Conservation (phyloP, 192 early-diverging fungal species). For the Entomortierella parvispora region DNA sequence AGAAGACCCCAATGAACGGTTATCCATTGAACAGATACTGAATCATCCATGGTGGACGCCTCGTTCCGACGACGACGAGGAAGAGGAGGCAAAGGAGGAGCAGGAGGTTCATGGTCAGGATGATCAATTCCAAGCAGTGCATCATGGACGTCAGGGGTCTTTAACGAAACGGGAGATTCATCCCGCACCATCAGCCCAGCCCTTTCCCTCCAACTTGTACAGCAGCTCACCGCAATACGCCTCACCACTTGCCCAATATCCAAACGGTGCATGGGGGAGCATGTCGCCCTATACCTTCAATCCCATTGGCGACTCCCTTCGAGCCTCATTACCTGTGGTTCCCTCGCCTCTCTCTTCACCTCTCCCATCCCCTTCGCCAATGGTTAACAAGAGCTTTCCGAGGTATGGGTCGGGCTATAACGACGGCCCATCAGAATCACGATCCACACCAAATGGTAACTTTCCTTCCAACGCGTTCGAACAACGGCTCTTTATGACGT, state of each 20-base stretch:
- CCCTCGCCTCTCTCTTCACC: constrained; percentile 43
- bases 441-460: constrained; percentile 13
- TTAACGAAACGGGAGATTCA: constrained; percentile 40
- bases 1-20: constrained; percentile 71
- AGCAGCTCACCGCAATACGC: constrained; percentile 29
- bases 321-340: constrained; percentile 25
- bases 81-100: constrained; percentile 15
- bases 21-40: constrained; percentile 71
- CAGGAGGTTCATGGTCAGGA: constrained; percentile 16
- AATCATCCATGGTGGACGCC: constrained; percentile 72
- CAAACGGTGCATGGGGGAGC: constrained; percentile 28
- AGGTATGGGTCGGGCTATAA: constrained; percentile 19
- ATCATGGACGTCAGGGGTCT: constrained; percentile 40
- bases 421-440: background rate
- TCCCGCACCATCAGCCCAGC: constrained; percentile 20
- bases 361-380: constrained; percentile 36
- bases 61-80: constrained; percentile 43
- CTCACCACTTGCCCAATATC: constrained; percentile 29
- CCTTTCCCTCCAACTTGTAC: constrained; percentile 6
- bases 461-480: constrained; percentile 59
- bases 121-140: constrained; percentile 32
- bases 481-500: constrained; percentile 53
- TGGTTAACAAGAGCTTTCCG: constrained; percentile 48
- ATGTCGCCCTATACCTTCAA: constrained; percentile 47
- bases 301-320: constrained; percentile 24